Percentiles rank a stretch among this genome's conserved stretches.
Conservation (phyloP, 2,329 filamentous ascomycete genomes). For the Talaromyces piceae region DNA sequence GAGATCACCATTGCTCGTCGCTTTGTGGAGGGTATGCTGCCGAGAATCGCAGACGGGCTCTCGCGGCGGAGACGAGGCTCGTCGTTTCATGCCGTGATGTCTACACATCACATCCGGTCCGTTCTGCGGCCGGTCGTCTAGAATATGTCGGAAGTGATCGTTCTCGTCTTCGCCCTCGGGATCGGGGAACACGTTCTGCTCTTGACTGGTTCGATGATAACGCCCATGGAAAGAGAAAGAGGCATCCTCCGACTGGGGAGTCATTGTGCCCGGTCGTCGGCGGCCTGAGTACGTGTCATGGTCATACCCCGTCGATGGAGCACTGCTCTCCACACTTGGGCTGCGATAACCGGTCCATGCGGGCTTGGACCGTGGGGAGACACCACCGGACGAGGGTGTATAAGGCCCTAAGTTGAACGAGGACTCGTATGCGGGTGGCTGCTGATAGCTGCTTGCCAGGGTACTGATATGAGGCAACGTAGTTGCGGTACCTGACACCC, state of each 20-base stretch:
- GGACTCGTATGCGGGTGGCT: conserved; percentile 4
- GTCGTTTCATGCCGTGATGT: conserved; percentile 52
- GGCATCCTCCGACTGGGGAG: conserved; percentile 43
- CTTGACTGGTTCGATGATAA: conserved; percentile 56
- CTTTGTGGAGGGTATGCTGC: conserved; percentile 22
- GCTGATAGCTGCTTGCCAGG: conserved; percentile 13
- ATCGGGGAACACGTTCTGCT: conserved; percentile 50
- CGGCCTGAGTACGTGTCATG: conserved; percentile 28
- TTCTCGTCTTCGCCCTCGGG: conserved; percentile 38
- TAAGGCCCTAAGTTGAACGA: conserved; percentile 31
- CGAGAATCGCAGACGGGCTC: conserved; percentile 39
- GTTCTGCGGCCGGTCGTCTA: conserved; percentile 33
- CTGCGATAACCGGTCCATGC: conserved; percentile 38
- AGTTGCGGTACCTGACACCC: conserved; percentile 18
- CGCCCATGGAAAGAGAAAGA: conserved; percentile 43
- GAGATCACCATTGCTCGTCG: conserved; percentile 42
- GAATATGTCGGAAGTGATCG: conserved; percentile 27
- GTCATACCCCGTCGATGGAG: conserved; percentile 36
- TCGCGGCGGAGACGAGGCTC: conserved; percentile 56
- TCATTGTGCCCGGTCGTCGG: conserved; percentile 44
- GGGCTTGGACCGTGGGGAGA: conserved; percentile 34
- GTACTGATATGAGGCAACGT: conserved; percentile 27
- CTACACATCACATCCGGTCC: conserved; percentile 33
- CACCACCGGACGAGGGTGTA: conserved; percentile 25
- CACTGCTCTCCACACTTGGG: conserved; percentile 37